These are phyloP conservation scores for Colletotrichum sidae DNA, from an alignment of 2,329 filamentous ascomycete species.

Conservation along the genomic window DNA sequence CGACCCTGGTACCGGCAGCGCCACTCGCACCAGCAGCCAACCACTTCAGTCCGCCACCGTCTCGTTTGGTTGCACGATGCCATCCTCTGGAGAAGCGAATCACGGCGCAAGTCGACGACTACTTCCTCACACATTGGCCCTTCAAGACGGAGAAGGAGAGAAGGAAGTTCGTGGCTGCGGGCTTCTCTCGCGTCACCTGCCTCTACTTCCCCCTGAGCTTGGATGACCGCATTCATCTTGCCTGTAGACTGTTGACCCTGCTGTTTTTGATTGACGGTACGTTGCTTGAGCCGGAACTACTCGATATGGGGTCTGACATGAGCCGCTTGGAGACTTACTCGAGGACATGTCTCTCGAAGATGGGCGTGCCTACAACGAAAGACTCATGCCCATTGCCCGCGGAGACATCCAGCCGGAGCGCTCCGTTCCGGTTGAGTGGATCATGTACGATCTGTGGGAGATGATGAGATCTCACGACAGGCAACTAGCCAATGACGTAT, in stretches of 20 bases:
- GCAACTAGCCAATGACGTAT: neutral
- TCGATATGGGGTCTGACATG: neutral
- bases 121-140: slow-evolving; percentile 17
- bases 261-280: slow-evolving; percentile 17
- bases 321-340: neutral
- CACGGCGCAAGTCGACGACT: slow-evolving; percentile 2
- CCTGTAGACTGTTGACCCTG: slow-evolving; percentile 5
- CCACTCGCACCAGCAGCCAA: no score
- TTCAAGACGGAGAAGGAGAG: slow-evolving; percentile 10
- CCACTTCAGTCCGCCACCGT: neutral
- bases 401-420: slow-evolving; percentile 5
- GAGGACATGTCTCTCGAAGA: slow-evolving; percentile 15
- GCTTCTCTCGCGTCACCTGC: slow-evolving; percentile 11
- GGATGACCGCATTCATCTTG: slow-evolving; percentile 5
- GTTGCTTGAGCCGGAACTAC: neutral
- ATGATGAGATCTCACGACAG: slow-evolving; percentile 9
- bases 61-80: slow-evolving; percentile 5
- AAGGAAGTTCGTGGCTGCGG: slow-evolving; percentile 11
- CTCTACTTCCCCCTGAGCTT: slow-evolving; percentile 8
- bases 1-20: no score
- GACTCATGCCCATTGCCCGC: neutral
- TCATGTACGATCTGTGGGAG: slow-evolving; percentile 20
- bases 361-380: slow-evolving; percentile 14
- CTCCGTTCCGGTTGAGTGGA: slow-evolving; percentile 12
- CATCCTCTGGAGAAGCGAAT: slow-evolving; percentile 5